Percentiles rank a stretch among this genome's conserved stretches.
Evolutionary conservation across 2,329 filamentous ascomycete genomes (phyloP).

Genomic region (Leptographium galeiforme): DNA sequence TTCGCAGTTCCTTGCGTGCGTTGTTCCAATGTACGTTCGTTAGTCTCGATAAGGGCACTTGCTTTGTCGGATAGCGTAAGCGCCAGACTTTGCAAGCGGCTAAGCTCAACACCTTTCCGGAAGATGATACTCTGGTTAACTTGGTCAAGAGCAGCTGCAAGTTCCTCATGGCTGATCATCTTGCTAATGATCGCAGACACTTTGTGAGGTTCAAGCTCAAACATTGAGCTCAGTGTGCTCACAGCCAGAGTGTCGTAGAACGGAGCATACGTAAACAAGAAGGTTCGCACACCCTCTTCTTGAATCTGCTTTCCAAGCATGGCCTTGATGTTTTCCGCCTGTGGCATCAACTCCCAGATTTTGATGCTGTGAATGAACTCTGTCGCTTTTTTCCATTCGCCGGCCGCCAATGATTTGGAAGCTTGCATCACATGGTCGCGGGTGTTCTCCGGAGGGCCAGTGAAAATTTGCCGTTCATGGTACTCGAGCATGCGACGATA

Average conservation of each 20-base stretch:
- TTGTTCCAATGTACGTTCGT: slow-evolving; percentile 94
- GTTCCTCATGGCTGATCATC: slow-evolving; percentile 99
- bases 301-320: slow-evolving; percentile 99
- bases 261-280: slow-evolving; percentile 97
- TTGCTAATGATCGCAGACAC: slow-evolving; percentile 92
- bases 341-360: slow-evolving; percentile 97
- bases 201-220: slow-evolving; percentile 83
- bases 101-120: slow-evolving; percentile 97
- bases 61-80: slow-evolving; percentile 94
- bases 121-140: slow-evolving; percentile 97
- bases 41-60: slow-evolving; percentile 86
- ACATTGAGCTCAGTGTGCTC: slow-evolving; percentile 78
- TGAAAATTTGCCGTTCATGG: slow-evolving; percentile 98
- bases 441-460: slow-evolving; percentile 94
- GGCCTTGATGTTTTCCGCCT: slow-evolving; percentile 81
- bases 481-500: slow-evolving; percentile 99
- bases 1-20: slow-evolving; percentile 91
- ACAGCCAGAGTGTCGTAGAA: slow-evolving; percentile 96
- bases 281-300: slow-evolving; percentile 93
- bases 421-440: slow-evolving; percentile 99
- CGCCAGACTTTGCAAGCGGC: slow-evolving; percentile 85
- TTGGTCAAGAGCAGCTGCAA: slow-evolving; percentile 91
- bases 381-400: slow-evolving; percentile 96
- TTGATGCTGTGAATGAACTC: slow-evolving; percentile 95
- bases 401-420: slow-evolving; percentile 88